Conservation (phyloP, 768 basidiomycete genomes). For the Suillus fuscotomentosus region DNA sequence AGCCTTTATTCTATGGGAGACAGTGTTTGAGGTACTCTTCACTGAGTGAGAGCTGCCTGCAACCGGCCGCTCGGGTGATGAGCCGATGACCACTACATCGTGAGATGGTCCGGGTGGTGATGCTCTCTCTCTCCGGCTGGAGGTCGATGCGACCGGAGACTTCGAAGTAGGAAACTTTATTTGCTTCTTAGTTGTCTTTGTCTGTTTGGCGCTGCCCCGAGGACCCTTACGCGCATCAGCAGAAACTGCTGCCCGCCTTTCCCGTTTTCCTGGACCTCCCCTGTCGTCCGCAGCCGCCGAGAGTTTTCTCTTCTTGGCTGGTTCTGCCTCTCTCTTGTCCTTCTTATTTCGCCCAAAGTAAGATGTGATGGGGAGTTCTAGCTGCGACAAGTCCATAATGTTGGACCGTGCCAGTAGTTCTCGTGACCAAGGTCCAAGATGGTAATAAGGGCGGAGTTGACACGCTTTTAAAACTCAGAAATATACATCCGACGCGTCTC, state of each 20-base stretch:
- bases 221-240: neutral
- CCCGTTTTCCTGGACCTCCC: conserved; percentile 18
- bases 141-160: neutral
- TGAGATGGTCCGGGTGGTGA: neutral
- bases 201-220: neutral
- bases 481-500: conserved; percentile 18
- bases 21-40: neutral
- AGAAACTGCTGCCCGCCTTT: conserved; percentile 6
- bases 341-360: conserved; percentile 21
- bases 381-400: conserved; percentile 30
- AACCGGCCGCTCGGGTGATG: neutral
- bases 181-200: neutral
- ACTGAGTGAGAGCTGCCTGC: neutral
- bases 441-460: conserved; percentile 32
- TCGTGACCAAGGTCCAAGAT: too few species aligned
- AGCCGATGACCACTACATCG: neutral
- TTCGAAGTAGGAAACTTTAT: neutral
- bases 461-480: conserved; percentile 37
- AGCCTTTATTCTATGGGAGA: neutral
- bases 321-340: conserved; percentile 6
- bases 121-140: neutral
- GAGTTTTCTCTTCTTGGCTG: conserved; percentile 7
- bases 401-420: neutral
- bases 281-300: neutral
- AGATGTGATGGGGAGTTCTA: conserved; percentile 31